Conservation (phyloP, 108 stramenopile species). For the Phaeodactylum tricornutum region DNA sequence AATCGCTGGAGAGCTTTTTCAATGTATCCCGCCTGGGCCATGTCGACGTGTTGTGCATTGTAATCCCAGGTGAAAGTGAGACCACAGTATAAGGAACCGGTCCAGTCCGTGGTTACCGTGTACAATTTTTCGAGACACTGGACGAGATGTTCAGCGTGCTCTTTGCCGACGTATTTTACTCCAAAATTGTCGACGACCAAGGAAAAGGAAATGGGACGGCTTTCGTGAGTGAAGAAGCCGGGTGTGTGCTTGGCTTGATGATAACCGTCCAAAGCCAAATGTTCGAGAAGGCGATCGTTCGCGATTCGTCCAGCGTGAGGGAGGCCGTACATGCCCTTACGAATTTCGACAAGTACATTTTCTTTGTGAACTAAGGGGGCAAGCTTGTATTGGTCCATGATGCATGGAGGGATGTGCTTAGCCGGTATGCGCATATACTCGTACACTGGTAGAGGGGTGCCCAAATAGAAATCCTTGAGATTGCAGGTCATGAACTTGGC, state of each 20-base stretch:
- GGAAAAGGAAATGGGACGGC: constrained; percentile 16
- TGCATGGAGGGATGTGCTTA: background rate
- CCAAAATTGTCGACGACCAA: constrained; percentile 28
- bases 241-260: constrained; percentile 14
- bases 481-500: constrained; percentile 15
- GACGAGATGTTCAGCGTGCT: constrained; percentile 16
- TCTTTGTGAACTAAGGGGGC: constrained; percentile 7
- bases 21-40: constrained; percentile 31
- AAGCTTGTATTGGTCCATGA: constrained; percentile 13
- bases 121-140: constrained; percentile 8
- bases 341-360: constrained; percentile 13
- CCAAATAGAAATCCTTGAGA: constrained; percentile 10
- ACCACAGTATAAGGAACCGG: constrained; percentile 15
- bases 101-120: constrained; percentile 10
- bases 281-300: constrained; percentile 6
- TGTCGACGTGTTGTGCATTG: constrained; percentile 12
- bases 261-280: constrained; percentile 6
- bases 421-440: constrained; percentile 34
- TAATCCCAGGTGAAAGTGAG: constrained; percentile 35
- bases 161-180: constrained; percentile 15
- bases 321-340: constrained; percentile 29
- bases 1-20: constrained; percentile 15
- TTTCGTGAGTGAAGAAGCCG: constrained; percentile 27
- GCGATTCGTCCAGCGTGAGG: constrained; percentile 39
- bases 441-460: constrained; percentile 16